These are phyloP conservation scores for Clitopilus hobsonii DNA, from an alignment of 768 basidiomycete genomes.

Conservation along the genomic window DNA sequence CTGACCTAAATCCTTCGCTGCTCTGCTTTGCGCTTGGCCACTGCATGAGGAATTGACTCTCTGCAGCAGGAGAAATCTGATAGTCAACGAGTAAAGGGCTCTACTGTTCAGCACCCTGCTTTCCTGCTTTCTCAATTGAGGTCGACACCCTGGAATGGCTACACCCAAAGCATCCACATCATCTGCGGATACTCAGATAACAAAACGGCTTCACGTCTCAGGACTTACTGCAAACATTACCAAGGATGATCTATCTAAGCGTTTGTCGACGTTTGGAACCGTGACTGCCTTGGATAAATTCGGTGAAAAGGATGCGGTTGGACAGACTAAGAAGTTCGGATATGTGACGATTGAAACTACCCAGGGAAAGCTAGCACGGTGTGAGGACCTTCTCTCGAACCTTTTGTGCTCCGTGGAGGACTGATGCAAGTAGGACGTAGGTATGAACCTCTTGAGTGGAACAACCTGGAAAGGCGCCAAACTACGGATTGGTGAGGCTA, in stretches of 20 bases:
- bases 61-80: too few species aligned
- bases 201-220: slow-evolving; percentile 69
- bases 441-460: slow-evolving; percentile 73
- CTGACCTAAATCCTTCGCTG: too few species aligned
- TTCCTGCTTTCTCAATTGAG: not conserved
- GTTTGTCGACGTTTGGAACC: slow-evolving; percentile 62
- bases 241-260: slow-evolving; percentile 46
- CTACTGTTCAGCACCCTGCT: not conserved
- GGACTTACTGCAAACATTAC: slow-evolving; percentile 69
- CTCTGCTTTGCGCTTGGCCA: too few species aligned
- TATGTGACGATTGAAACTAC: slow-evolving; percentile 71
- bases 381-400: slow-evolving; percentile 32
- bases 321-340: slow-evolving; percentile 65
- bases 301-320: slow-evolving; percentile 57
- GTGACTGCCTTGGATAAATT: slow-evolving; percentile 70
- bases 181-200: slow-evolving; percentile 14
- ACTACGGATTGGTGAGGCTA: slow-evolving; percentile 79
- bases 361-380: slow-evolving; percentile 53
- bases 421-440: slow-evolving; percentile 26
- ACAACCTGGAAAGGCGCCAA: slow-evolving; percentile 88
- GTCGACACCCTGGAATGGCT: too few species aligned
- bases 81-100: too few species aligned
- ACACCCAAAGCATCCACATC: not conserved
- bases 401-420: slow-evolving; percentile 1
- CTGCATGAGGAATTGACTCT: too few species aligned